Evolutionary conservation across 2,329 filamentous ascomycete genomes (phyloP), one percentile per base, ranked within the genome.

Genomic region (Cyclaneusma minus): DNA sequence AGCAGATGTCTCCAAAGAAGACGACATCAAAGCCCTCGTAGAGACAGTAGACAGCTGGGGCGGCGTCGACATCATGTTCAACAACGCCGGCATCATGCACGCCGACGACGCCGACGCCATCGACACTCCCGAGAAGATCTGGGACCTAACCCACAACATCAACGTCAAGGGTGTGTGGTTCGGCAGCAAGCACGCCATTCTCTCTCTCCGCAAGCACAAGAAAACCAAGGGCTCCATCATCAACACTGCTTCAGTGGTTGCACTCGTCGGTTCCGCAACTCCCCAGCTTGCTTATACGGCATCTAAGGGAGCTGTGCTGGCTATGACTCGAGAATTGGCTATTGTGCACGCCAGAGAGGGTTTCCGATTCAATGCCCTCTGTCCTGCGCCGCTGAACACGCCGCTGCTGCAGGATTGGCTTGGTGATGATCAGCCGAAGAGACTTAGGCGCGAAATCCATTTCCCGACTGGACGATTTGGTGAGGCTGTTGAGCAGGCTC

Each of bases 121-220:
- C 37, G 62, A 72, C 39, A 81, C 75, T 2, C 62, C 71, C 1
- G 76, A 81, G 52, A 68, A 70, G 45, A 77, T 82, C 50, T 83
- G 77, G 77, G 75, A 83, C 37, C 48, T 80, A 31, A 82, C 77
- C 1, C 73, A 79, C 35, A 68, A 65, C 31, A 79, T 82, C 49
- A 83, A 82, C 42, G 76, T 82, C 37, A 82, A 82, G 58, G 77
- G 77, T 21, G 76, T 82, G 7, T 82, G 76, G 77, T 82, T 67
- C 39, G 77, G 77, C 15, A 68, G 62, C 52, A 83, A 82, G 55
- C 72, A 82, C 44, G 74, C 77, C 1, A 64, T 83, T 7, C 49
- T 77, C 28, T 68, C 68, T 29, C 55, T 82, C 47, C 63, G 75
- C 30, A 68, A 62, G 44, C 62, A 79, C 50, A 62, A 64, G 30